These are phyloP conservation scores for Termitomyces sp. DNA, from an alignment of 768 basidiomycete species.

Conservation along the genomic window DNA sequence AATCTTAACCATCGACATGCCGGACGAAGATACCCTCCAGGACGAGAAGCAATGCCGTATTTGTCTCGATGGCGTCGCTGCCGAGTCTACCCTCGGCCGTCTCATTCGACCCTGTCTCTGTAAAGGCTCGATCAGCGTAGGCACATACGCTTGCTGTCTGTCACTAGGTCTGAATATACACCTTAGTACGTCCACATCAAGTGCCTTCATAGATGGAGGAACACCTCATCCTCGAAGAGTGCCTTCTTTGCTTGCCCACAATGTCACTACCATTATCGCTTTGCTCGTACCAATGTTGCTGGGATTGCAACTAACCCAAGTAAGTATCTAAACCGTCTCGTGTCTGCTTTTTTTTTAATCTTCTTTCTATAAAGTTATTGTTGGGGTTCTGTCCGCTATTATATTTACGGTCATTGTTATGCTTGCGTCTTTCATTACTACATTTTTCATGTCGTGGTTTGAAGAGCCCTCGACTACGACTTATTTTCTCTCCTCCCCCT, in stretches of 20 bases:
- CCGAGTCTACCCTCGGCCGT: slow-evolving; percentile 58
- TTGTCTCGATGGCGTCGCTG: slow-evolving; percentile 65
- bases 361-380: slow-evolving; percentile 41
- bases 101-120: slow-evolving; percentile 81
- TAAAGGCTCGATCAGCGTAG: slow-evolving; percentile 68
- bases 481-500: slow-evolving; percentile 34
- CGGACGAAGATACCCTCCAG: slow-evolving; percentile 9
- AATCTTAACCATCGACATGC: slow-evolving; percentile 9
- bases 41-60: slow-evolving; percentile 77
- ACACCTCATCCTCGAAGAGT: slow-evolving; percentile 48
- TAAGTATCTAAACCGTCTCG: slow-evolving; percentile 20
- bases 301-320: slow-evolving; percentile 79
- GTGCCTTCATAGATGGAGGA: slow-evolving; percentile 74
- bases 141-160: slow-evolving; percentile 10
- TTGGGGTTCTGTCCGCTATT: slow-evolving; percentile 54
- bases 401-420: slow-evolving; percentile 64
- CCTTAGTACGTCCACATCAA: slow-evolving; percentile 71
- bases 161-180: slow-evolving; percentile 9
- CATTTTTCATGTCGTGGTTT: slow-evolving; percentile 56
- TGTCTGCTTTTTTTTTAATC: background rate
- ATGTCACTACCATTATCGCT: slow-evolving; percentile 73
- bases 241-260: slow-evolving; percentile 80
- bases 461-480: slow-evolving; percentile 41
- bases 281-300: slow-evolving; percentile 61
- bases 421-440: slow-evolving; percentile 63